phyloP scores from a whole-genome alignment of 2,329 filamentous ascomycete genomes.

The Colletotrichum theobromicola region DNA sequence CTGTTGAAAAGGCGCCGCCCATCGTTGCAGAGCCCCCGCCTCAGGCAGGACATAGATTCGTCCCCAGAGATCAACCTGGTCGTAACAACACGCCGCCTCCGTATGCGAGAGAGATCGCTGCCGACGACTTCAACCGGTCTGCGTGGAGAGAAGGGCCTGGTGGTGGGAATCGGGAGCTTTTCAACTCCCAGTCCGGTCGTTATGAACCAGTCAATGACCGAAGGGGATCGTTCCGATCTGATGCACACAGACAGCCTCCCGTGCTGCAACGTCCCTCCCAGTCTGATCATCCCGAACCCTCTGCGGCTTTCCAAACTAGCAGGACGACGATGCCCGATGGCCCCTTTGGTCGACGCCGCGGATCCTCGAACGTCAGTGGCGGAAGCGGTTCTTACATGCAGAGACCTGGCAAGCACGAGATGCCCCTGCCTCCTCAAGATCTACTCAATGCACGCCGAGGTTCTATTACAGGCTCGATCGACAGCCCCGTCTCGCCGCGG shows the following conservation, averaged over 20 bases:
- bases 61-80: conserved; percentile 36
- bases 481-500: conserved; percentile 55
- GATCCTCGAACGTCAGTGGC: conserved; percentile 90
- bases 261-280: conserved; percentile 77
- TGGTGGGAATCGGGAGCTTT: conserved; percentile 76
- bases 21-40: conserved; percentile 61
- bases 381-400: conserved; percentile 75
- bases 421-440: conserved; percentile 46
- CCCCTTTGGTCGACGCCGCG: conserved; percentile 76
- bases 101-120: conserved; percentile 81
- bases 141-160: conserved; percentile 76
- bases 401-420: conserved; percentile 54
- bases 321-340: conserved; percentile 67
- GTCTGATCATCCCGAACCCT: conserved; percentile 77
- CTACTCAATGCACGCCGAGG: conserved; percentile 48
- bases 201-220: conserved; percentile 89
- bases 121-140: conserved; percentile 89
- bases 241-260: conserved; percentile 72
- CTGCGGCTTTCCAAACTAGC: conserved; percentile 83
- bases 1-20: conserved; percentile 81
- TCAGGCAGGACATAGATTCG: conserved; percentile 28
- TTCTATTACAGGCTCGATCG: conserved; percentile 55
- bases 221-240: conserved; percentile 71
- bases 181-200: conserved; percentile 92
- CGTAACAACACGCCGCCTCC: conserved; percentile 58